A percentile compares a stretch with the other conserved stretches of the same genome.
Evolutionary conservation across 116 monocot genomes (phyloP).

Genomic region (Dioscorea cayenensis): DNA sequence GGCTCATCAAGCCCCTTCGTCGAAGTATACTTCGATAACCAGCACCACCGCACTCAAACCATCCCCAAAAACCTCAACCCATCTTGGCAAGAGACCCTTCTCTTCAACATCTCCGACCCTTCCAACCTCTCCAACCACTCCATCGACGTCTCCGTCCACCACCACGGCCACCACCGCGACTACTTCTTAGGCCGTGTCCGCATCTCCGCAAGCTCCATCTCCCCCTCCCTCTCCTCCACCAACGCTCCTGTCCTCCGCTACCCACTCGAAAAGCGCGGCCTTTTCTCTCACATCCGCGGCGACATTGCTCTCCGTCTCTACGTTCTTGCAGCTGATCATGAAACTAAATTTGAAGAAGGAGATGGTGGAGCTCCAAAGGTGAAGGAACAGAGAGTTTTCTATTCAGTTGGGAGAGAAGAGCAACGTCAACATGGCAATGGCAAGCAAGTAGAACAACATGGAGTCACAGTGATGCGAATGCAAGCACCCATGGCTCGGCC

Average conservation of each 20-base stretch:
- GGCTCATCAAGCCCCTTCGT: constrained; percentile 72
- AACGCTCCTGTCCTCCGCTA: constrained; percentile 34
- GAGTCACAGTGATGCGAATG: background rate
- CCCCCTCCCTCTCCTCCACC: constrained; percentile 13
- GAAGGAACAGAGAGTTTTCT: no score
- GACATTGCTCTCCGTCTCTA: constrained; percentile 60
- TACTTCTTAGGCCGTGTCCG: constrained; percentile 69
- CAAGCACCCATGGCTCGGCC: background rate
- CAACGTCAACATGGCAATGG: background rate
- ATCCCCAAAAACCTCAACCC: constrained; percentile 59
- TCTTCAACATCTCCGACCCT: constrained; percentile 58
- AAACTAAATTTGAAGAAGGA: no score
- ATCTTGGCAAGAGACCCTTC: constrained; percentile 51
- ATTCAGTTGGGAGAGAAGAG: no score
- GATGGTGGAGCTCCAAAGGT: no score
- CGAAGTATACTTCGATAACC: constrained; percentile 60
- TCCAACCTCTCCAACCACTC: constrained; percentile 21
- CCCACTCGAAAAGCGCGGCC: constrained; percentile 82
- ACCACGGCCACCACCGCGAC: constrained; percentile 37
- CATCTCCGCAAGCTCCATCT: constrained; percentile 44
- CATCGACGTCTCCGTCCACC: constrained; percentile 69
- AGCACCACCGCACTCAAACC: constrained; percentile 59
- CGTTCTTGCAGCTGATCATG: background rate
- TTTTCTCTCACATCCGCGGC: constrained; percentile 76
- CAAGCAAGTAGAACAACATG: background rate